Conservation (phyloP, 2,329 filamentous ascomycete genomes). For the Setomelanomma holmii region DNA sequence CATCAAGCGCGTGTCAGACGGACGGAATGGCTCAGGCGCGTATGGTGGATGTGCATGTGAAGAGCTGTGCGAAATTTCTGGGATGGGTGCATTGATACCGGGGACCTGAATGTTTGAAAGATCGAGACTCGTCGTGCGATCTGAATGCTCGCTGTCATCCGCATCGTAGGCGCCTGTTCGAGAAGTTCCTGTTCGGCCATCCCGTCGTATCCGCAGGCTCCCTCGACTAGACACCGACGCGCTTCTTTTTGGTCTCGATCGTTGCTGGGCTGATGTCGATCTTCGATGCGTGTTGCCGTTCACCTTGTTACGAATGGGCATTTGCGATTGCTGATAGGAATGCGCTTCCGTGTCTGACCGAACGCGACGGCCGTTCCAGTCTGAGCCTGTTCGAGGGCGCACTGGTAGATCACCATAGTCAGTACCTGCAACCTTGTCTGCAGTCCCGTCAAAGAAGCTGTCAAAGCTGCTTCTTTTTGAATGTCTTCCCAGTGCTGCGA, state of each 20-base stretch:
- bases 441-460: slow-evolving; percentile 64
- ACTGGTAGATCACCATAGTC: slow-evolving; percentile 28
- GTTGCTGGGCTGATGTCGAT: slow-evolving; percentile 25
- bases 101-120: slow-evolving; percentile 41
- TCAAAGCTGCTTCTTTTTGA: slow-evolving; percentile 63
- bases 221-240: slow-evolving; percentile 47
- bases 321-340: slow-evolving; percentile 24
- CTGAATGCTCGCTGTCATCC: slow-evolving; percentile 41
- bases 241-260: slow-evolving; percentile 28
- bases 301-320: slow-evolving; percentile 36
- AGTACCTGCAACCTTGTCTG: slow-evolving; percentile 59
- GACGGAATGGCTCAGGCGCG: slow-evolving; percentile 53
- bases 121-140: slow-evolving; percentile 36
- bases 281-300: slow-evolving; percentile 28
- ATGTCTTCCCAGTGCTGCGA: slow-evolving; percentile 27
- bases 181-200: slow-evolving; percentile 15
- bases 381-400: slow-evolving; percentile 26
- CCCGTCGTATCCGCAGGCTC: slow-evolving; percentile 43
- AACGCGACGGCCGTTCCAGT: slow-evolving; percentile 25
- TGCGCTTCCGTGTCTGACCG: slow-evolving; percentile 36
- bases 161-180: slow-evolving; percentile 27
- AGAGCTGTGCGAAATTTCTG: slow-evolving; percentile 18
- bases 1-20: slow-evolving; percentile 59
- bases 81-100: slow-evolving; percentile 46
- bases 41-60: slow-evolving; percentile 26